Conservation (phyloP, 1,284 basidiomycete species). For the Nidula niveotomentosa region DNA sequence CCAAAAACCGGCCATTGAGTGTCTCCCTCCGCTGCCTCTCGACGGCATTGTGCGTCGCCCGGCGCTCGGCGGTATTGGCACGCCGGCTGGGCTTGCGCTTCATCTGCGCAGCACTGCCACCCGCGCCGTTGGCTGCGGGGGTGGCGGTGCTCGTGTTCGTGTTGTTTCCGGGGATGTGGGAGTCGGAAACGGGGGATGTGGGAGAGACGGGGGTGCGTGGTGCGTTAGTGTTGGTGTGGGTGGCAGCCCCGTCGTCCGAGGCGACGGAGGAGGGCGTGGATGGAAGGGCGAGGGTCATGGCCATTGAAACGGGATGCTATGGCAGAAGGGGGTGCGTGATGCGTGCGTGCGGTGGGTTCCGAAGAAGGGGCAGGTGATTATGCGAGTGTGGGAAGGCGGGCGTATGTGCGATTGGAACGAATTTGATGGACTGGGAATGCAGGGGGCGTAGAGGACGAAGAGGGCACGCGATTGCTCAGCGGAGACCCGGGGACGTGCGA, state of each 20-base stretch:
- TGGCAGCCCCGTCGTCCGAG: slow-evolving; percentile 18
- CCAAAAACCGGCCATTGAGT: slow-evolving; percentile 87
- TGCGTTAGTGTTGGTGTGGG: slow-evolving; percentile 19
- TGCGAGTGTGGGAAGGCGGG: not conserved
- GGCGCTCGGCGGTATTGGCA: slow-evolving; percentile 91
- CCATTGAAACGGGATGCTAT: slow-evolving; percentile 33
- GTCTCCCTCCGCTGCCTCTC: slow-evolving; percentile 91
- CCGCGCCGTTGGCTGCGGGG: slow-evolving; percentile 17
- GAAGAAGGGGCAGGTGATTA: not conserved
- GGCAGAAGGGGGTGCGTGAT: not conserved
- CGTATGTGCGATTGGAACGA: too few species aligned
- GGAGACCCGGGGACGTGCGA: slow-evolving; percentile 35
- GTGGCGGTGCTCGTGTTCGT: slow-evolving; percentile 17
- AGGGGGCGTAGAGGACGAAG: slow-evolving; percentile 5
- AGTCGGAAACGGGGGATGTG: slow-evolving; percentile 16
- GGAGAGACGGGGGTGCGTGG: too few species aligned
- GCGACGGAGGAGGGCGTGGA: slow-evolving; percentile 44
- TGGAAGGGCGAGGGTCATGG: slow-evolving; percentile 51
- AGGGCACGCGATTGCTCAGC: slow-evolving; percentile 61
- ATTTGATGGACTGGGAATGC: too few species aligned
- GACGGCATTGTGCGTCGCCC: slow-evolving; percentile 94
- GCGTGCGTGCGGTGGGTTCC: not conserved
- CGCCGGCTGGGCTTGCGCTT: slow-evolving; percentile 81
- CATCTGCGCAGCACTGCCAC: slow-evolving; percentile 28
- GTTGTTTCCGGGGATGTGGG: slow-evolving; percentile 15